Base-by-base conservation (phyloP, 176 grass and related monocot genomes). In the Alloteropsis semialata region DNA sequence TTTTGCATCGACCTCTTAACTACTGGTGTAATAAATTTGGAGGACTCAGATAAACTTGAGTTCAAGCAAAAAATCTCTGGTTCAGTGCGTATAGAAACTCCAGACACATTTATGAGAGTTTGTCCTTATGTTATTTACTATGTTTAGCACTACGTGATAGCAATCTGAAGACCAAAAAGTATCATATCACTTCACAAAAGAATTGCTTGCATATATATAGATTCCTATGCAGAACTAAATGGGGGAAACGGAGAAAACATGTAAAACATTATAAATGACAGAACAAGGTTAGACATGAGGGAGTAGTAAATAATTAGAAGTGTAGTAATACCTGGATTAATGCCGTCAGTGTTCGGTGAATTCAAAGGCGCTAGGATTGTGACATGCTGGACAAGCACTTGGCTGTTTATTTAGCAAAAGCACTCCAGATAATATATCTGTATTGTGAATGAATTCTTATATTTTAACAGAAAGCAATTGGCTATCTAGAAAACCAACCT, bases 341-440 rank as follows among this genome's bases (percentile, higher is more conserved):
- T 86, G 39, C 92, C 96, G 19, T 96, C 91, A 0, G 96, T 99
- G 48, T 99, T 99, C 43, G 96, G 96, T 57, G 96, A 99, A 91
- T 92, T 67, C 44, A 90, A 81, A 9, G 96, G 96, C 1, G 96
- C 91, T 32, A 96, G 76, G 81, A 99, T 91, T 84, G 96, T 96
- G 75, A 96, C 72, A 81, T 93, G 82, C 86, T 92, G 82, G 61
- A 98, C 74, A 82, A 93, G 89, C 10, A 99, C 93, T 83, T 96
- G 89, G 73, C 96, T 99, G 87, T 95, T 93, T 75, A 93, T 88
- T 81, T 74, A 90, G 76, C 37, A 88, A 91, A 90, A 90, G 75
- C 61, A 87, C 25, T 88, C 64, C 68, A 68, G 73, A 62, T 63
- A 64, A 84, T 80, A 77, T 82, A 81, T 86, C 70, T 56, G 39